Evolutionary conservation across 2,329 filamentous ascomycete species (phyloP).

Genomic region (Colletotrichum eleusines): DNA sequence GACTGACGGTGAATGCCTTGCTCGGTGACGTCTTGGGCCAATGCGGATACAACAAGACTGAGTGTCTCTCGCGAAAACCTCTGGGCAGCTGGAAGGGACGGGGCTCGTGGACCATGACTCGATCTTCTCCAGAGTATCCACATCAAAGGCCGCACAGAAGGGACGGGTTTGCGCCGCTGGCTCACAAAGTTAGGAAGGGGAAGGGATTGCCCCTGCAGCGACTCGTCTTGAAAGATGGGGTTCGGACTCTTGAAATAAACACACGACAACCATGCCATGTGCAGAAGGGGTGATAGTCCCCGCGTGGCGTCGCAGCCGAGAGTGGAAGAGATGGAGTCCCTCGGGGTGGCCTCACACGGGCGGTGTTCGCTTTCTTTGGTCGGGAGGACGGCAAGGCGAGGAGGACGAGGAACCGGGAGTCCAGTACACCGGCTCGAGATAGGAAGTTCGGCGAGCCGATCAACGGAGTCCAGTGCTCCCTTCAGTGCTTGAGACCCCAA

Average conservation of each 20-base stretch:
- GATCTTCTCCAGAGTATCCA: constrained; percentile 38
- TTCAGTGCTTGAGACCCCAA: too few species aligned
- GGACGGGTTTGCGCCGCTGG: constrained; percentile 14
- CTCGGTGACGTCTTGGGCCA: constrained; percentile 22
- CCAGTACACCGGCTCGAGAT: constrained; percentile 31
- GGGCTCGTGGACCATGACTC: constrained; percentile 30
- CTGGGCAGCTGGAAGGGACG: constrained; percentile 32
- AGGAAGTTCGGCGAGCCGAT: constrained; percentile 33
- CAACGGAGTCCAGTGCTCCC: constrained; percentile 7
- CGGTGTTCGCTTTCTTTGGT: constrained; percentile 4
- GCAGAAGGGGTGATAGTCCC: constrained; percentile 7
- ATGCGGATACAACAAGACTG: too few species aligned
- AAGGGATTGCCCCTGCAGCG: constrained; percentile 31
- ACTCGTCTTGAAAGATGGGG: constrained; percentile 31
- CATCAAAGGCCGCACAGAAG: constrained; percentile 15
- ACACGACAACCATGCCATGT: background rate
- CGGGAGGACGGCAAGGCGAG: constrained; percentile 30
- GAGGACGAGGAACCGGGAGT: constrained; percentile 26
- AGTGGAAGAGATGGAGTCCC: constrained; percentile 18
- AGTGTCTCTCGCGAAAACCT: constrained; percentile 1
- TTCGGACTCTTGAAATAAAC: constrained; percentile 14
- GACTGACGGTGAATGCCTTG: constrained; percentile 13
- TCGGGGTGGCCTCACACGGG: background rate
- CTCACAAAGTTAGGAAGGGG: background rate
- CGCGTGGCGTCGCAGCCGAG: constrained; percentile 29